Percentiles rank a stretch among this genome's conserved stretches.
Conservation (phyloP, 1,139 yeast genomes). For the Hansenula sp. region DNA sequence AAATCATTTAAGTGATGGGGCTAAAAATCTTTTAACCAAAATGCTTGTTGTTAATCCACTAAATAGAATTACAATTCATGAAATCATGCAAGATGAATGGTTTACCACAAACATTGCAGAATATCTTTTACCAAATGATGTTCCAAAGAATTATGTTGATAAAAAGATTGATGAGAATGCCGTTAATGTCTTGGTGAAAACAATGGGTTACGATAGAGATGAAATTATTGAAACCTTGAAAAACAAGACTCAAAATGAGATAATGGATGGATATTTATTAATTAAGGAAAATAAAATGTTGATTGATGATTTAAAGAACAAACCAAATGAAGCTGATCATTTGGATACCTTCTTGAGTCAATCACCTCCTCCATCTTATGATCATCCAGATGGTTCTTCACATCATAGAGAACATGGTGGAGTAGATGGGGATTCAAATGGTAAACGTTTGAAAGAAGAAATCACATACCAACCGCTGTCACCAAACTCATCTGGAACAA, state of each 20-base stretch:
- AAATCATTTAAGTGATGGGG: slow-evolving; percentile 81
- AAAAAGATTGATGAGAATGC: slow-evolving; percentile 69
- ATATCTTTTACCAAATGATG: slow-evolving; percentile 71
- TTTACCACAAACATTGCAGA: slow-evolving; percentile 80
- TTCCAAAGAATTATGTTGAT: slow-evolving; percentile 25
- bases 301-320: slow-evolving; percentile 59
- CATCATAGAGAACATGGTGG: slow-evolving; percentile 10
- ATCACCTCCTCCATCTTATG: slow-evolving; percentile 42
- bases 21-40: slow-evolving; percentile 77
- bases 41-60: slow-evolving; percentile 97
- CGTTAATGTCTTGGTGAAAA: slow-evolving; percentile 69
- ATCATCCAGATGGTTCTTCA: slow-evolving; percentile 1
- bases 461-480: slow-evolving; percentile 24
- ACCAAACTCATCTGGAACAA: slow-evolving; percentile 24
- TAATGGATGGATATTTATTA: slow-evolving; percentile 85
- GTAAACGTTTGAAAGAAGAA: slow-evolving; percentile 16
- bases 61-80: slow-evolving; percentile 91
- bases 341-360: slow-evolving; percentile 47
- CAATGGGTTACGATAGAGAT: slow-evolving; percentile 92
- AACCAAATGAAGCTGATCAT: slow-evolving; percentile 38
- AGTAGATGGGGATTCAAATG: slow-evolving; percentile 6
- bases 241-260: slow-evolving; percentile 59
- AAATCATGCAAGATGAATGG: slow-evolving; percentile 96
- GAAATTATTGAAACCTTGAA: slow-evolving; percentile 78
- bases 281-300: slow-evolving; percentile 79